Evolutionary conservation across 495 filamentous ascomycete species (phyloP), one percentile per base, ranked within the genome.

Genomic region (Annulohypoxylon nitens): DNA sequence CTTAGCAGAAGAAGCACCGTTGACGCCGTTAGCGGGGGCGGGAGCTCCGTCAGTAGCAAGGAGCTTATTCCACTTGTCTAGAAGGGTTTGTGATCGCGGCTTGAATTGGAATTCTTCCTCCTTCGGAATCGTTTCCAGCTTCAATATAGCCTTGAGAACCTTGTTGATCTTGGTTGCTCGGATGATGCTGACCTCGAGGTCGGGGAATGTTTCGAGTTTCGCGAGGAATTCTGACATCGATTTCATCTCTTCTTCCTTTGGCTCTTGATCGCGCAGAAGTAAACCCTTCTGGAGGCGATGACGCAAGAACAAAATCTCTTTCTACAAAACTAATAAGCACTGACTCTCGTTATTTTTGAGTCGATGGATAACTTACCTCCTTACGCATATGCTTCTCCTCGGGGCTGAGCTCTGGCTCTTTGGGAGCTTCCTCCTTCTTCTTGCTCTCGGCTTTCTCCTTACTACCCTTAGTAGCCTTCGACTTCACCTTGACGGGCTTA

Each of bases 231-330:
- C 88, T 7, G 91, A 90, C 93, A 97, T 97, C 10, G 80, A 75
- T 36, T 87, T 87, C 94, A 97, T 97, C 78, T 97, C 95, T n/a
- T 93, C 91, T 68, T 92, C 91, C 81, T 93, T 91, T 16, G 95
- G 95, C 23, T 89, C 87, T 60, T 90, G 87, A 66, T 97, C 93
- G 16, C 91, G 87, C 14, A 91, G 92, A 18, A 98, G 88, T 72
- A 98, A 93, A 0, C 93, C 95, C 78, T 95, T 94, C 78, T 98
- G 95, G 20, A 98, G 90, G 78, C 92, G 91, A 82, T 98, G 94
- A 58, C 95, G 91, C 45, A 95, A 85, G 82, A 93, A 97, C 4
- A 97, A 83, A 20, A 97, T 92, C 58, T 89, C 87, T 65, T 87
- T 88, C 86, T 89, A 73, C 85, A 55, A 55, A 18, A 16, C 25